Evolutionary conservation across 169 alveolate species (phyloP).

Genomic region (Eimeria falciformis): DNA sequence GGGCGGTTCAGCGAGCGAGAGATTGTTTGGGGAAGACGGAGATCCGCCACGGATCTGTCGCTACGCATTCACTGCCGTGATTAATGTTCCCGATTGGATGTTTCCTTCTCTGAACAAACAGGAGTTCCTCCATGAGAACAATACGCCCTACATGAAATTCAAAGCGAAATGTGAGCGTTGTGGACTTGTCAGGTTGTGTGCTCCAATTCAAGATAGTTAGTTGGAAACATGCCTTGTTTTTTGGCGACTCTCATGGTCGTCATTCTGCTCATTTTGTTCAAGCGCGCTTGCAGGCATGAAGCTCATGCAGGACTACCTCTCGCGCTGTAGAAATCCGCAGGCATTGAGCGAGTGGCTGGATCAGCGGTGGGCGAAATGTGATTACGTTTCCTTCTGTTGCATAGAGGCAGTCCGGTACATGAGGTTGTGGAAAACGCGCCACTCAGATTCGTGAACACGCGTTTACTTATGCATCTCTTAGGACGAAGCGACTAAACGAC

Average conservation of each 20-base stretch:
- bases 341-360: constrained; percentile 69
- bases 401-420: not conserved
- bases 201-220: no score
- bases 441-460: not conserved
- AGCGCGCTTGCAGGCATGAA: constrained; percentile 48
- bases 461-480: not conserved
- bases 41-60: constrained; percentile 82
- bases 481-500: constrained; percentile 60
- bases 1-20: constrained; percentile 45
- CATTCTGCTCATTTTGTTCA: no score
- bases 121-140: constrained; percentile 92
- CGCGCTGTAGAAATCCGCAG: constrained; percentile 76
- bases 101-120: constrained; percentile 92
- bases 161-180: constrained; percentile 79
- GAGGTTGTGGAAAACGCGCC: not conserved
- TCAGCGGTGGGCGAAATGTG: constrained; percentile 54
- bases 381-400: not conserved
- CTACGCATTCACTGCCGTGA: constrained; percentile 89
- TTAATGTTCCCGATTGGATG: constrained; percentile 93
- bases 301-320: constrained; percentile 72
- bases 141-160: constrained; percentile 88
- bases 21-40: constrained; percentile 46
- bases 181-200: no score
- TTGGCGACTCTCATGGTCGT: no score
- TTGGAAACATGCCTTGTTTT: no score